Base-by-base conservation (phyloP, 2,329 filamentous ascomycete species). In the Fusarium redolens region DNA sequence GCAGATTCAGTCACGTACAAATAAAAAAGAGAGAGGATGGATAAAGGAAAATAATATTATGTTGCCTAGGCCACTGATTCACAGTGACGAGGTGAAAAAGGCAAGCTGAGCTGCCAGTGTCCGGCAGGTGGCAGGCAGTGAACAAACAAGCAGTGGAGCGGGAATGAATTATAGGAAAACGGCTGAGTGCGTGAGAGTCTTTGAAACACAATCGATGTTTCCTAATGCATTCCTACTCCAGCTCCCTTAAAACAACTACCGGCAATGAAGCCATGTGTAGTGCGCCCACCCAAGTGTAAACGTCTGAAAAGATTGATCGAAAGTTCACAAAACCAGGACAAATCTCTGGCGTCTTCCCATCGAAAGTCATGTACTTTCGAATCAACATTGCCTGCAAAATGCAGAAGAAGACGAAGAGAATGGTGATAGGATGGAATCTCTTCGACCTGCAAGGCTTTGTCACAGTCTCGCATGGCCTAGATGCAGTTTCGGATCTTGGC, bases 321-420 rank as follows among this genome's bases (percentile, higher is more conserved):
- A 77, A 75, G 50, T 77, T 77, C 30, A 56, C 52, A 55, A 77
- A 77, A 4, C 72, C 74, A 35, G 67, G 37, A 12, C 64, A 68
- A 20, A 61, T 43, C 22, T 72, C 64, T 4, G 48, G 18, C 12
- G n/a, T 18, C 13, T 35, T 25, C 12, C 43, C 25, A 14, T 66
- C 65, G 18, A 68, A 68, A 18, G 65, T 69, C 4, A 66, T 13
- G 13, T 75, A 69, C 40, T 68, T 63, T n/a, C 38, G 38, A 22
- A 57, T 40, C 25, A 74, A n/a, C n/a, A 68, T 43, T 12, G n/a
- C 41, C 37, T 77, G 75, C 9, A 74, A 20, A 4, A 65, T 35
- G 18, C 45, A 30, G 35, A 64, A 52, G 13, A 64, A 62, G 17
- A 69, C 13, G 10, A 71, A 58, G 37, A 70, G 40, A 8, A 66